Conservation (phyloP, 805 yeast genomes). For the Teunomyces pallodes region DNA sequence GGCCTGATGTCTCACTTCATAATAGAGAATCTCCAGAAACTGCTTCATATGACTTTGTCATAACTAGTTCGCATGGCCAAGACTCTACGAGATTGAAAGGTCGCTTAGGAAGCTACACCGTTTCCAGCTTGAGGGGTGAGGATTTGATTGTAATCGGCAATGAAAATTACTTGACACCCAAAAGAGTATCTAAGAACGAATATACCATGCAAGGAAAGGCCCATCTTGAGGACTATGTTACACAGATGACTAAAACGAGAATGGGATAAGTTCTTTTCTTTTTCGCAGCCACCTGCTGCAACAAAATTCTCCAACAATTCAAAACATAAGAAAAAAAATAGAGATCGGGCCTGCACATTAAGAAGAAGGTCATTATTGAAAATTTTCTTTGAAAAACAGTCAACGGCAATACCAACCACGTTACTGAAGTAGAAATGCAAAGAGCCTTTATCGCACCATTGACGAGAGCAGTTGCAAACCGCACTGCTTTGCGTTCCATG, state of each 20-base stretch:
- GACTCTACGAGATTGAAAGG: conserved; percentile 27
- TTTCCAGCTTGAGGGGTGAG: conserved; percentile 5
- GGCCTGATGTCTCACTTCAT: conserved; percentile 8
- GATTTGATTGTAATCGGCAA: conserved; percentile 14
- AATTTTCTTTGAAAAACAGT: background rate
- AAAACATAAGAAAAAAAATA: background rate
- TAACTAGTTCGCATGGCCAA: conserved; percentile 14
- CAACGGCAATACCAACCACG: background rate
- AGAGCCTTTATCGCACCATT: conserved; percentile 23
- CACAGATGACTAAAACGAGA: conserved; percentile 17
- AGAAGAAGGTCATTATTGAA: background rate
- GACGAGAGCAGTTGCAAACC: conserved; percentile 12
- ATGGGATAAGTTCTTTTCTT: background rate
- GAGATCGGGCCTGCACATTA: background rate
- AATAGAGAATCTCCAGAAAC: background rate
- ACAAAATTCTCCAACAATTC: too few relatives aligned
- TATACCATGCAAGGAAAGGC: conserved; percentile 16
- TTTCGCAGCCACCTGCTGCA: background rate
- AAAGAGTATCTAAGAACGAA: conserved; percentile 3
- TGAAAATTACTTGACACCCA: conserved; percentile 10
- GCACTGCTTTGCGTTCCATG: conserved; percentile 11
- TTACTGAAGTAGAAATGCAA: conserved; percentile 16
- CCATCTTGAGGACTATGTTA: conserved; percentile 21
- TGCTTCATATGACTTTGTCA: conserved; percentile 8
- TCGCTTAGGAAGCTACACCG: conserved; percentile 21